A percentile compares a stretch with the other conserved stretches of the same genome.
Conservation (phyloP, 805 yeast genomes). For the Nakazawaea ernobii region DNA sequence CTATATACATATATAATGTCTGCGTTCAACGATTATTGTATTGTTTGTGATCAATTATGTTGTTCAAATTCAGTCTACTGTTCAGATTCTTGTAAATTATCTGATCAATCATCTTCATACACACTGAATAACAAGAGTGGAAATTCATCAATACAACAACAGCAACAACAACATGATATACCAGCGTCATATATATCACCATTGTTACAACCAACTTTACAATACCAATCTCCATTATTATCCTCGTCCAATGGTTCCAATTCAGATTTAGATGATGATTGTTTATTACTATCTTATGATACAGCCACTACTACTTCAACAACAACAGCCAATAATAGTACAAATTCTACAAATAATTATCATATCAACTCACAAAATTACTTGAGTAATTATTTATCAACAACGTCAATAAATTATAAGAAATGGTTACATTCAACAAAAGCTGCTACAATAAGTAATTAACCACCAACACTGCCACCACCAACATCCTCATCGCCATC, state of each 20-base stretch:
- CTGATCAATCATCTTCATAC: constrained; percentile 16
- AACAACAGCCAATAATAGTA: not conserved
- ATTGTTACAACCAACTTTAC: constrained; percentile 1
- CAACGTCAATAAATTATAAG: constrained; percentile 13
- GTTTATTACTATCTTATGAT: constrained; percentile 4
- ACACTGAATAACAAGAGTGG: not conserved
- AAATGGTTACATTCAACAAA: constrained; percentile 13
- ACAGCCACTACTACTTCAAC: not conserved
- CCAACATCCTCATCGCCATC: no score
- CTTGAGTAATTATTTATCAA: constrained; percentile 10
- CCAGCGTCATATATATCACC: constrained; percentile 4
- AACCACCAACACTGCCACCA: no score
- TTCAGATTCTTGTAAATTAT: constrained; percentile 22
- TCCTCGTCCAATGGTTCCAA: not conserved
- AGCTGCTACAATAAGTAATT: not conserved
- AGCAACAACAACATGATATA: not conserved
- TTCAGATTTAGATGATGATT: constrained; percentile 11
- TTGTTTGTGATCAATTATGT: constrained; percentile 29
- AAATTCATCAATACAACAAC: not conserved
- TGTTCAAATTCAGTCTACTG: constrained; percentile 26
- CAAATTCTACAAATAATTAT: no score
- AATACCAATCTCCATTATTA: constrained; percentile 11
- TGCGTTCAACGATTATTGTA: constrained; percentile 31
- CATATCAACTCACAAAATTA: not conserved
- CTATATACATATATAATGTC: constrained; percentile 27